Evolutionary conservation across 805 yeast genomes (phyloP).

Genomic region (Torulaspora microellipsoides): DNA sequence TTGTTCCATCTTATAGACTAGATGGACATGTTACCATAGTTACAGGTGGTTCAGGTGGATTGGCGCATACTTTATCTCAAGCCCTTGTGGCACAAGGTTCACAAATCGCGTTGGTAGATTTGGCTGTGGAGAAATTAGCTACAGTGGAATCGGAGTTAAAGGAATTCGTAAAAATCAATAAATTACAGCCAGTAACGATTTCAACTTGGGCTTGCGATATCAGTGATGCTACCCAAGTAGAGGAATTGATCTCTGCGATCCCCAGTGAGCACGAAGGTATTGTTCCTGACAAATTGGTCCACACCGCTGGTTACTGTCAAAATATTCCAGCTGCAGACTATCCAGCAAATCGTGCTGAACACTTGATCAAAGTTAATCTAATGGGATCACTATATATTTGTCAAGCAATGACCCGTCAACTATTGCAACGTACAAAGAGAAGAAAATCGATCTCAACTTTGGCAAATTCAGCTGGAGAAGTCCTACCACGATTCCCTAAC

Average conservation of each 20-base stretch:
- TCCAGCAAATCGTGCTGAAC: constrained; percentile 66
- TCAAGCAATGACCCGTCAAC: constrained; percentile 23
- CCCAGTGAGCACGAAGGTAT: constrained; percentile 52
- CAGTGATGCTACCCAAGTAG: constrained; percentile 58
- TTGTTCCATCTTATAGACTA: constrained; percentile 60
- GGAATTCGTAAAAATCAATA: constrained; percentile 43
- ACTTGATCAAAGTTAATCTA: constrained; percentile 63
- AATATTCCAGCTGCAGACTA: constrained; percentile 74
- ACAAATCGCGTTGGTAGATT: constrained; percentile 66
- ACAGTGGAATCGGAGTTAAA: constrained; percentile 48
- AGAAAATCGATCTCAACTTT: constrained; percentile 50
- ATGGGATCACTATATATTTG: constrained; percentile 66
- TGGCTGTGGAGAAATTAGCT: constrained; percentile 55
- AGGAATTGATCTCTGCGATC: constrained; percentile 48
- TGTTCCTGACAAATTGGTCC: constrained; percentile 60
- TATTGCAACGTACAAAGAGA: constrained; percentile 16
- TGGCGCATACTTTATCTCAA: constrained; percentile 59
- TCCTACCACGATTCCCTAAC: constrained; percentile 28
- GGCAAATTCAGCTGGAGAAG: constrained; percentile 41
- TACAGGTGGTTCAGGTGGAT: constrained; percentile 82
- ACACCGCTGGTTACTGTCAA: constrained; percentile 84
- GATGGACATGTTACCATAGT: constrained; percentile 68
- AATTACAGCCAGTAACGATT: constrained; percentile 35
- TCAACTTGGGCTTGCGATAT: constrained; percentile 73
- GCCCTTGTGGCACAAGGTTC: constrained; percentile 76